Percentiles rank a stretch among this genome's conserved stretches.
phyloP scores from a whole-genome alignment of 1,284 basidiomycete species.

The Ceratobasidium sp. region DNA sequence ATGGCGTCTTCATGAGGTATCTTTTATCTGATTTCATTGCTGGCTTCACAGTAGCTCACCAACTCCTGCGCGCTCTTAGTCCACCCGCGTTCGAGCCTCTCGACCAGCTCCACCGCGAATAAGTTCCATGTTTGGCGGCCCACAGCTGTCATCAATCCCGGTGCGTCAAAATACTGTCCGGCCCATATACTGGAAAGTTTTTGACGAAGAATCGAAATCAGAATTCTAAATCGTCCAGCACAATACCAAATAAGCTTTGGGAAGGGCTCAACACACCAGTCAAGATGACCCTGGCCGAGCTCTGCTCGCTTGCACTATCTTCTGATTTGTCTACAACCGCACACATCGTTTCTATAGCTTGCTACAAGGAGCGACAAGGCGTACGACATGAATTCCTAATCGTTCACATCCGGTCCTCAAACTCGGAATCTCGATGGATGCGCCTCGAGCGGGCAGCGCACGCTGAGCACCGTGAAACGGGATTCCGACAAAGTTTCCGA shows the following conservation, averaged over 20 bases:
- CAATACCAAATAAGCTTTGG: background rate
- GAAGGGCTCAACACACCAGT: background rate
- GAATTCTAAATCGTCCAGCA: background rate
- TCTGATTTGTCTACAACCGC: background rate
- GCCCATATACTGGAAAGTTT: no score
- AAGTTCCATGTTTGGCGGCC: no score
- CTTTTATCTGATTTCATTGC: no score
- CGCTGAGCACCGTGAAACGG: background rate
- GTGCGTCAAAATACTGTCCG: no score
- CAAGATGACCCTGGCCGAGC: background rate
- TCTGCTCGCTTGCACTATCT: background rate
- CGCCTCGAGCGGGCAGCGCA: conserved; percentile 5
- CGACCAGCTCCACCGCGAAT: no score
- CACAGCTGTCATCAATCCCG: no score
- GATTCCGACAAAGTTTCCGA: background rate
- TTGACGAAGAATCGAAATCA: background rate
- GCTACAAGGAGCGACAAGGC: conserved; percentile 1
- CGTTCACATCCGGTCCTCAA: background rate
- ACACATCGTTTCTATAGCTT: background rate
- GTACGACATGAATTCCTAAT: background rate
- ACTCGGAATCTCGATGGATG: background rate
- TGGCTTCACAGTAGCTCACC: no score
- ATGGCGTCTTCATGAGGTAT: no score
- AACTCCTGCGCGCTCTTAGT: no score
- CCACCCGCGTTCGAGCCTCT: no score